phyloP scores from a whole-genome alignment of 192 early-diverging fungal species.

The Oehlia diaphana region DNA sequence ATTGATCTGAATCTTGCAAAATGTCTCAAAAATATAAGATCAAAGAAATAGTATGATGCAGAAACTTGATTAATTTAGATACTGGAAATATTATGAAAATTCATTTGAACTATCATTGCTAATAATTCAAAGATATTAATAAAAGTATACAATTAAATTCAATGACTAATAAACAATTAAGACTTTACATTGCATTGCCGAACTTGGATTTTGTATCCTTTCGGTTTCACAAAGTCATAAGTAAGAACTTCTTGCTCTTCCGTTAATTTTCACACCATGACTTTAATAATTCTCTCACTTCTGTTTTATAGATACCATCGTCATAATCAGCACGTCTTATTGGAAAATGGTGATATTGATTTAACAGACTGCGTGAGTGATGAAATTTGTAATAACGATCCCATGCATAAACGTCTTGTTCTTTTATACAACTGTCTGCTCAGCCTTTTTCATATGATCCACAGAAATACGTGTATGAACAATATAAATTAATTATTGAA shows the following conservation, averaged over 20 bases:
- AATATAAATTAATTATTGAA: neutral
- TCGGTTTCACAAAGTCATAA: slow-evolving; percentile 65
- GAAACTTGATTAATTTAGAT: no score
- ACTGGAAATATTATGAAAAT: slow-evolving; percentile 88
- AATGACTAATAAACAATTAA: neutral
- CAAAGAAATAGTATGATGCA: no score
- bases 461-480: slow-evolving; percentile 74
- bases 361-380: slow-evolving; percentile 41
- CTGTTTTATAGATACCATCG: slow-evolving; percentile 38
- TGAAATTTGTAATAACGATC: slow-evolving; percentile 53
- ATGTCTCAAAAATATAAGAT: no score
- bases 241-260: slow-evolving; percentile 33
- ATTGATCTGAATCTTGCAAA: no score
- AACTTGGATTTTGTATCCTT: slow-evolving; percentile 47
- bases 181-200: slow-evolving; percentile 86
- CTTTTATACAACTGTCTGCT: slow-evolving; percentile 34
- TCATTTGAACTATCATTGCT: slow-evolving; percentile 87
- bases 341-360: slow-evolving; percentile 70
- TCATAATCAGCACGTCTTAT: slow-evolving; percentile 82
- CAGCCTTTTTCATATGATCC: slow-evolving; percentile 58
- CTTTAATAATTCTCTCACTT: slow-evolving; percentile 38
- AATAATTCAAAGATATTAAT: slow-evolving; percentile 11
- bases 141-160: neutral
- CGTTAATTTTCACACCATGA: slow-evolving; percentile 35
- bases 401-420: slow-evolving; percentile 68